Evolutionary conservation across 2,329 filamentous ascomycete species (phyloP).

Genomic region (Alternaria longipes): DNA sequence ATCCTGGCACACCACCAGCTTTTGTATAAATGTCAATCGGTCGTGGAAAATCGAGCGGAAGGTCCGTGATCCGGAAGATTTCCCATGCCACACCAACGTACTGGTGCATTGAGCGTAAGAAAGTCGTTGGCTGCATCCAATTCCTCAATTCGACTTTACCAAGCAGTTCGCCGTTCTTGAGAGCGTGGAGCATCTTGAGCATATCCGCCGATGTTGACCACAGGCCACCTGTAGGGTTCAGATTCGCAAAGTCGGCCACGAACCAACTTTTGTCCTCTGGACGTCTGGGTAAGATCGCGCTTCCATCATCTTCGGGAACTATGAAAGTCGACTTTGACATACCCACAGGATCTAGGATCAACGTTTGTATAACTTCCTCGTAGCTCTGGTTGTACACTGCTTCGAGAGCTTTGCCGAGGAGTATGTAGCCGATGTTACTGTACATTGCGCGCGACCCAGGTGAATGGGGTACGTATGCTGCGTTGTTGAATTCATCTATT

Average conservation of each 20-base stretch:
- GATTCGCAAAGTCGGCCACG: conserved; percentile 32
- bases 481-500: conserved; percentile 35
- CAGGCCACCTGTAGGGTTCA: conserved; percentile 38
- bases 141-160: conserved; percentile 22
- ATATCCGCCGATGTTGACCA: conserved; percentile 40
- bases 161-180: conserved; percentile 29
- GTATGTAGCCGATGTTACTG: conserved; percentile 36
- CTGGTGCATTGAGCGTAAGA: conserved; percentile 32
- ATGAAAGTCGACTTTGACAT: conserved; percentile 29
- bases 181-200: conserved; percentile 28
- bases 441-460: conserved; percentile 30
- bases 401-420: conserved; percentile 37
- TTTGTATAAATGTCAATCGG: conserved; percentile 40
- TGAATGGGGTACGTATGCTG: conserved; percentile 26
- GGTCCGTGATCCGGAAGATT: conserved; percentile 32
- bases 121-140: conserved; percentile 36
- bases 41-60: conserved; percentile 26
- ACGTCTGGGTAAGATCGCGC: conserved; percentile 28
- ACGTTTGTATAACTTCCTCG: conserved; percentile 30
- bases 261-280: conserved; percentile 31
- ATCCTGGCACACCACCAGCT: conserved; percentile 35
- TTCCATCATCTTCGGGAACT: conserved; percentile 17
- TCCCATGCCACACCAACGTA: conserved; percentile 41
- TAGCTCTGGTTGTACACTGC: conserved; percentile 28
- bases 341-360: conserved; percentile 31